A percentile compares a stretch with the other conserved stretches of the same genome.
Conservation (phyloP, 176 grass and related monocot species). For the Carex cristatella region DNA sequence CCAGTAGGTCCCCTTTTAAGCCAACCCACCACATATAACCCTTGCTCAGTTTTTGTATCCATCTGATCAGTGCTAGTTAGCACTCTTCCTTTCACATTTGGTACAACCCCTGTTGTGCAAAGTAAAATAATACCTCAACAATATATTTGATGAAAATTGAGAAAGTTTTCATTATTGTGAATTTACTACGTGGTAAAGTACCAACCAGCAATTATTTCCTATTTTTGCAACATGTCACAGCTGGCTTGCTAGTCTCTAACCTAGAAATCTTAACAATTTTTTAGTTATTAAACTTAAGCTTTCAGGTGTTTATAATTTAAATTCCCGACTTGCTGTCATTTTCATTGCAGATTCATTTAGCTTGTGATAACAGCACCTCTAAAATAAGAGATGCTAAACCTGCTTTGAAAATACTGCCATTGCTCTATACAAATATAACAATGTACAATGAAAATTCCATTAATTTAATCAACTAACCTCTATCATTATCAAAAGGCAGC, state of each 20-base stretch:
- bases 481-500: slow-evolving; percentile 67
- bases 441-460: background rate
- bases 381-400: background rate
- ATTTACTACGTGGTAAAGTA: background rate
- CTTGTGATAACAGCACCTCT: background rate
- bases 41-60: slow-evolving; percentile 44
- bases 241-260: background rate
- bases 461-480: slow-evolving; percentile 40
- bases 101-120: slow-evolving; percentile 48
- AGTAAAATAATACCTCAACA: background rate
- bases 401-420: background rate
- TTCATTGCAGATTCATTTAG: background rate
- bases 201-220: background rate
- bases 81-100: slow-evolving; percentile 65
- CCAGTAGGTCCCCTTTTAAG: slow-evolving; percentile 96
- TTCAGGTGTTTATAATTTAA: background rate
- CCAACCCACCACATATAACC: slow-evolving; percentile 85
- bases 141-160: background rate
- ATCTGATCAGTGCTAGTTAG: slow-evolving; percentile 27
- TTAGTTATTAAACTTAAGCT: background rate
- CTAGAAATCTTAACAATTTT: background rate
- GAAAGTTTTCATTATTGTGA: background rate
- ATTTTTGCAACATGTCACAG: background rate
- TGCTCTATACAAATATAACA: background rate
- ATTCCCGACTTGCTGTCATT: background rate